Evolutionary conservation across 345 rosid species (phyloP).

Genomic region (Litchi chinensis): DNA sequence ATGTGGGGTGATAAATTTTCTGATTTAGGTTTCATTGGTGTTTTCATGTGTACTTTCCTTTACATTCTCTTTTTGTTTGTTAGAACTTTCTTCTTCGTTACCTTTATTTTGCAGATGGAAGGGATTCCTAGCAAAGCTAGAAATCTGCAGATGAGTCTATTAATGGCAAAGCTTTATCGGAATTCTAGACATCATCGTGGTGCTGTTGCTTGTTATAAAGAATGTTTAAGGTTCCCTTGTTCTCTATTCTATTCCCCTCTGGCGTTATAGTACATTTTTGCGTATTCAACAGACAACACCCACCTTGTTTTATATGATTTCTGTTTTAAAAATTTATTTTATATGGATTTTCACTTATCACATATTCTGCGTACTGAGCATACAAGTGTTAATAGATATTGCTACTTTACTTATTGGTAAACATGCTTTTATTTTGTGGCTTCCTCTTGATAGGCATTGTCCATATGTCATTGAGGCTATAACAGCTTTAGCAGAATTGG

Average conservation of each 20-base stretch:
- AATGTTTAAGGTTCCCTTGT: constrained; percentile 73
- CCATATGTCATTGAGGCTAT: constrained; percentile 86
- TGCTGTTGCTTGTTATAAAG: constrained; percentile 86
- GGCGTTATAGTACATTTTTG: background rate
- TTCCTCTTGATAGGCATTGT: constrained; percentile 61
- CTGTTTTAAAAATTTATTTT: background rate
- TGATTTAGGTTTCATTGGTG: background rate
- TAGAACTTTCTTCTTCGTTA: background rate
- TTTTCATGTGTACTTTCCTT: background rate
- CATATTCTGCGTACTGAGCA: background rate
- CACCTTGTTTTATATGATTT: background rate
- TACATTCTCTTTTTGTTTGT: background rate
- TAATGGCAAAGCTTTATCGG: constrained; percentile 93
- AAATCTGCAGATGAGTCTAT: constrained; percentile 86
- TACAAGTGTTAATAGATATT: constrained; percentile 3
- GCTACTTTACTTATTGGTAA: constrained; percentile 11
- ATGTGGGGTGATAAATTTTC: background rate
- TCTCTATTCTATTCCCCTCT: background rate
- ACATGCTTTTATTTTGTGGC: background rate
- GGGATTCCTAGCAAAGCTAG: constrained; percentile 89
- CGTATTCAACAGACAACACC: too few relatives aligned
- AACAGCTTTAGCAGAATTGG: constrained; percentile 87
- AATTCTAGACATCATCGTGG: constrained; percentile 82
- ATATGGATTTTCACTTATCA: background rate
- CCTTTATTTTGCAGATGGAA: constrained; percentile 67